Conservation (phyloP, 768 basidiomycete species). For the Tulasnella sp. region DNA sequence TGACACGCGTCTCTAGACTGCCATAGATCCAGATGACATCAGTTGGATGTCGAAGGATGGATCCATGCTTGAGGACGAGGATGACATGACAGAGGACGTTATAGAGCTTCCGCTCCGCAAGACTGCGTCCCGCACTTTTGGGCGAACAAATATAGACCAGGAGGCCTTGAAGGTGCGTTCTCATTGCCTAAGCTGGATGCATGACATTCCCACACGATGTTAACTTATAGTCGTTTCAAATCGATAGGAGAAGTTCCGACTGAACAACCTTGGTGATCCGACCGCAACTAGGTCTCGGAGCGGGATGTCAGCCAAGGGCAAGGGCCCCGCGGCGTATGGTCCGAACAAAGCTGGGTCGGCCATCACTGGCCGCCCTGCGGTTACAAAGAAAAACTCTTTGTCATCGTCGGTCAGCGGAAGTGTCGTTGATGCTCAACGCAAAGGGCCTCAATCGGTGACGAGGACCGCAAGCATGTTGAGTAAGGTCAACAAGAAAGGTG, state of each 20-base stretch:
- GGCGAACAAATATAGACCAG: neutral
- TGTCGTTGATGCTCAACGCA: neutral
- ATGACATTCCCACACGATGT: neutral
- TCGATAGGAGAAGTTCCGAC: constrained; percentile 5
- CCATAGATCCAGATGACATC: constrained; percentile 7
- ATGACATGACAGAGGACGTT: neutral
- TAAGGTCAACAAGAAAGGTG: neutral
- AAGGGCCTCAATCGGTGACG: neutral
- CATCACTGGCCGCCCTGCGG: constrained; percentile 1
- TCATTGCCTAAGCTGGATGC: too few species aligned
- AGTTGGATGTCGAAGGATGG: neutral
- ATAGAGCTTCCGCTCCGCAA: neutral
- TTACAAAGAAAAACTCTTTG: neutral
- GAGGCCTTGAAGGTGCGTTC: constrained; percentile 4
- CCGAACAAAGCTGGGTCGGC: neutral
- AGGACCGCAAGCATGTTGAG: neutral
- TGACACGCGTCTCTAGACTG: neutral
- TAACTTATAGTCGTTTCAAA: too few species aligned
- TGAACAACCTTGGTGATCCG: neutral
- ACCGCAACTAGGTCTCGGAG: neutral
- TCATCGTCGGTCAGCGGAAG: neutral
- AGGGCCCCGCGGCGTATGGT: neutral
- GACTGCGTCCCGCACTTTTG: neutral
- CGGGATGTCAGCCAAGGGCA: neutral
- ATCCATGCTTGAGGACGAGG: neutral